Percentiles rank a stretch among this genome's conserved stretches.
Evolutionary conservation across 2,329 filamentous ascomycete genomes (phyloP).

Genomic region (Colletotrichum sp.): DNA sequence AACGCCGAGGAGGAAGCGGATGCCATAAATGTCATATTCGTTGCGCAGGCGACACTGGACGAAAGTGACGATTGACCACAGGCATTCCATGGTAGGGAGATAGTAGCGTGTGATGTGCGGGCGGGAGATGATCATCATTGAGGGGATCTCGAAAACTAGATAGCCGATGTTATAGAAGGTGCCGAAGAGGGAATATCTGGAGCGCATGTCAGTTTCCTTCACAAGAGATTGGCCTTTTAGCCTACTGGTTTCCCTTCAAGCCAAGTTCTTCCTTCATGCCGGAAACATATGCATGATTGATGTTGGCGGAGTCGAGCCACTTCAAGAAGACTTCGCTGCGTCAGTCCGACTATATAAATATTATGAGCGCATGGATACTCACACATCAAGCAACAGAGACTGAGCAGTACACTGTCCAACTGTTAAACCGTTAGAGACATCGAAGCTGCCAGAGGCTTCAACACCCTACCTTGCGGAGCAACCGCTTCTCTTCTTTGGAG

Average conservation of each 20-base stretch:
- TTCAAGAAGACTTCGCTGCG: conserved; percentile 27
- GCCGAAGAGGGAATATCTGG: conserved; percentile 18
- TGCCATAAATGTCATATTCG: conserved; percentile 27
- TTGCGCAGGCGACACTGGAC: conserved; percentile 21
- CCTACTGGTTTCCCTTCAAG: conserved; percentile 33
- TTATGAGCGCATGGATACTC: neutral
- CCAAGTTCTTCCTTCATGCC: conserved; percentile 41
- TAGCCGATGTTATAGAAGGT: conserved; percentile 22
- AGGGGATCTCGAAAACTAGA: conserved; percentile 23
- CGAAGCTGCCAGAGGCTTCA: neutral
- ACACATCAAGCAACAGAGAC: conserved; percentile 20
- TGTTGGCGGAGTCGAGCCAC: conserved; percentile 33
- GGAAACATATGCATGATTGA: conserved; percentile 39
- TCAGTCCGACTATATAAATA: neutral
- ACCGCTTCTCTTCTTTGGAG: conserved; percentile 28
- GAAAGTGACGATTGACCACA: conserved; percentile 23
- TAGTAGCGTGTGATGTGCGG: conserved; percentile 20
- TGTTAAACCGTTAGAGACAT: conserved; percentile 20
- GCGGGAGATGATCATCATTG: conserved; percentile 22
- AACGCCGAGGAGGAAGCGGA: conserved; percentile 32
- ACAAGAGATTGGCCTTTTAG: rapidly evolving
- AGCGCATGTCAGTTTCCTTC: neutral
- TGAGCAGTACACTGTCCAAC: conserved; percentile 32
- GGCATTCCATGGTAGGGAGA: conserved; percentile 20
- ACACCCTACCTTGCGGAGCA: conserved; percentile 1